Base-by-base conservation (phyloP, 108 stramenopile species). In the Nitzschia sp. region DNA sequence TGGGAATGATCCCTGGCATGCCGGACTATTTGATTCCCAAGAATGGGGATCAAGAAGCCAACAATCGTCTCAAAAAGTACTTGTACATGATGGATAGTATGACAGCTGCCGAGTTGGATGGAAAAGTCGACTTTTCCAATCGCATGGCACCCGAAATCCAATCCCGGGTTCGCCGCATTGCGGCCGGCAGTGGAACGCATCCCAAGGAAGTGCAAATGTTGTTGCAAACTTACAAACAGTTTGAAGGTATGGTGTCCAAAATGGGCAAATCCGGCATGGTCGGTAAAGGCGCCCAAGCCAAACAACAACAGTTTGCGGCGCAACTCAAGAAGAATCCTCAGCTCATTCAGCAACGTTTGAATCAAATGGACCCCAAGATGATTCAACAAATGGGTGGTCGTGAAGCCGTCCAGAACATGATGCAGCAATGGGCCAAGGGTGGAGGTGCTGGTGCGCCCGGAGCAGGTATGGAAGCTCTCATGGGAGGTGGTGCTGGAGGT, bases 11-110 rank as follows among this genome's bases (percentile, higher is more conserved):
- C 3, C 96, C 97, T 0, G 96, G 96, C 9, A 95, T 98, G 76
- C 85, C 89, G 0, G 88, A 92, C 25, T 86, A 89, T 65, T 54
- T 87, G 65, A 81, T 92, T 38, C 86, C 88, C 8, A 81, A 83
- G 61, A 43, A 57, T 58, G 83, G 80, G 3, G 90, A 86, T 37
- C 80, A 88, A 20, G 84, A 90, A 72, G 62, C 78, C 10, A 84
- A 77, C 41, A 69, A 65, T 12, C 83, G 85, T 14, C 63, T 96
- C 48, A 88, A 94, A 60, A 93, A 86, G 20, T 97, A 95, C 77
- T 69, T 97, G 88, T 91, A 86, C 91, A 97, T 97, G 77, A 96
- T 99, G 93, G 98, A 99, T 64, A 83, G 80, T 52, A 97, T 98
- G 97, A 97, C 79, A 40, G 87, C 95, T 65, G 87, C 80, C 1